A percentile compares a stretch with the other conserved stretches of the same genome.
phyloP scores from a whole-genome alignment of 1,139 yeast species.

The Zygoascus sp. region DNA sequence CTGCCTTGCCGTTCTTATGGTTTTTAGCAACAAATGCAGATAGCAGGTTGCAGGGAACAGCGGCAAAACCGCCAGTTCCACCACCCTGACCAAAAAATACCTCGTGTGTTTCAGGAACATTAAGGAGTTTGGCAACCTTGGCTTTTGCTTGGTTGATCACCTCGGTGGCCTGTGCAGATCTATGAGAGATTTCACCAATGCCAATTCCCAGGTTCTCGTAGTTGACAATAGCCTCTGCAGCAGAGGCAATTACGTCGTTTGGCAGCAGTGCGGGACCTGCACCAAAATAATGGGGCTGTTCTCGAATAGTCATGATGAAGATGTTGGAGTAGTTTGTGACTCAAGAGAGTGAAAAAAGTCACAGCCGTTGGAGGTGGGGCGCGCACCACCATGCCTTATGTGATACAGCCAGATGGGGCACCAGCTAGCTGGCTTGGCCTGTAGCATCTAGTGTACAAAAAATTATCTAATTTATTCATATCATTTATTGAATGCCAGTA shows the following conservation, averaged over 20 bases:
- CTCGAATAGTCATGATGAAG: constrained; percentile 13
- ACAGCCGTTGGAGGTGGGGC: neutral
- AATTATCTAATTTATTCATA: no score
- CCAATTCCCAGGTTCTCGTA: constrained; percentile 73
- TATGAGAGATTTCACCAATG: constrained; percentile 91
- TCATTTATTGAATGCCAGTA: no score
- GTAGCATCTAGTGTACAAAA: no score
- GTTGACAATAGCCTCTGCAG: constrained; percentile 74
- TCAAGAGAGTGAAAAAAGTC: neutral
- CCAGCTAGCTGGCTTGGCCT: no score
- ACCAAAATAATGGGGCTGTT: constrained; percentile 73
- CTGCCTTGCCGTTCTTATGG: constrained; percentile 65
- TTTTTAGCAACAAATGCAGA: constrained; percentile 68
- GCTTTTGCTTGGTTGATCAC: constrained; percentile 75
- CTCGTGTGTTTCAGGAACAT: constrained; percentile 87
- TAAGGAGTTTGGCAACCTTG: constrained; percentile 56
- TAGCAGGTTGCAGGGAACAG: constrained; percentile 75
- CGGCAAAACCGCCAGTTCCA: constrained; percentile 92
- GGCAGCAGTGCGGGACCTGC: constrained; percentile 97
- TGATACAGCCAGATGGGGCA: no score
- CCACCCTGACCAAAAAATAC: constrained; percentile 96
- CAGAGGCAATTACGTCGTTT: constrained; percentile 74
- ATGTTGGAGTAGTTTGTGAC: neutral
- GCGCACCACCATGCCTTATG: no score
- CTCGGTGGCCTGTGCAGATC: constrained; percentile 74